phyloP scores from a whole-genome alignment of 345 rosid species.

The Salix koriyanagi region DNA sequence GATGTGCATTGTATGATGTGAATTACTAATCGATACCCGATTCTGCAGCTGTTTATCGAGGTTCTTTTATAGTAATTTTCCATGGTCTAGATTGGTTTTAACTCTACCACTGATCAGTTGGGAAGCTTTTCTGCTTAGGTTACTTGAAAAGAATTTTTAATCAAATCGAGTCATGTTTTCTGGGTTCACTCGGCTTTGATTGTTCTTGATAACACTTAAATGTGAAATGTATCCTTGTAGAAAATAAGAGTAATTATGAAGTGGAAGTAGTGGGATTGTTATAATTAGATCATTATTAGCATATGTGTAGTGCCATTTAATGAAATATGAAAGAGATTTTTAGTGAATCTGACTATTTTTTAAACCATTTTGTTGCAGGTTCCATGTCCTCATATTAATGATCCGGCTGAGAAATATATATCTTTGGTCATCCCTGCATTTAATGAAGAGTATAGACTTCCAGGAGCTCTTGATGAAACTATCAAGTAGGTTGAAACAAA shows the following conservation, averaged over 20 bases:
- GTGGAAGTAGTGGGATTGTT: not conserved
- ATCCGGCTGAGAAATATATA: constrained; percentile 80
- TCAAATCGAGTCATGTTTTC: not conserved
- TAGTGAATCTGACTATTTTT: not conserved
- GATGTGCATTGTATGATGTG: not conserved
- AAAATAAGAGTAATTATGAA: not conserved
- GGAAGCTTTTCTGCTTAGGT: not conserved
- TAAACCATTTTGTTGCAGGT: constrained; percentile 40
- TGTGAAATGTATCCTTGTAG: not conserved
- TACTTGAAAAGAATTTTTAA: not conserved
- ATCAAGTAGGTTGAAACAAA: constrained; percentile 53
- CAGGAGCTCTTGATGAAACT: constrained; percentile 81
- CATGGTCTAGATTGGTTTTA: not conserved
- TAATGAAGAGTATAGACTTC: constrained; percentile 91
- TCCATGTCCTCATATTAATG: constrained; percentile 52
- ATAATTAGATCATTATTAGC: not conserved
- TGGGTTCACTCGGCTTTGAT: not conserved
- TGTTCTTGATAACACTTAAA: not conserved
- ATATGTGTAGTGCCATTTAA: not conserved
- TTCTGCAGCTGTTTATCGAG: not conserved
- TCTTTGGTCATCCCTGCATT: constrained; percentile 85
- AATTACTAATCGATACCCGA: not conserved
- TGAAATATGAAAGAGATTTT: not conserved
- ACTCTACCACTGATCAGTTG: not conserved
- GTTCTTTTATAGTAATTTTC: not conserved